phyloP scores from a whole-genome alignment of 2,329 filamentous ascomycete genomes.

The Penicillium corylophilum region DNA sequence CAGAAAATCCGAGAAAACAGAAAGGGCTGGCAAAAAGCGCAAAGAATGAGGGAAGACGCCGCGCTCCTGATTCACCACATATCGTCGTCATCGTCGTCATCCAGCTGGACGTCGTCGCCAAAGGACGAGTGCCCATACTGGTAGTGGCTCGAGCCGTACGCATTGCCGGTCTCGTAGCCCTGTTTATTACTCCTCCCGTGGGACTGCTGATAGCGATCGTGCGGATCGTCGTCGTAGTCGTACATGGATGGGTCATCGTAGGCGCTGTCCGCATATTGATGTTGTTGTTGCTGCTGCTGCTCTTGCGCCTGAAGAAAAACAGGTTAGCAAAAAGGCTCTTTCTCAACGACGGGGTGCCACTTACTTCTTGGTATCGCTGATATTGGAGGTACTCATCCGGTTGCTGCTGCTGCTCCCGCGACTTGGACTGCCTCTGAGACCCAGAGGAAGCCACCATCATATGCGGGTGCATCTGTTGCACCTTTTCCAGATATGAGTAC shows the following conservation, averaged over 20 bases:
- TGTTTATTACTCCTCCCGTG: slow-evolving; percentile 40
- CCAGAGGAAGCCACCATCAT: slow-evolving; percentile 82
- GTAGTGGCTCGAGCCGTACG: slow-evolving; percentile 37
- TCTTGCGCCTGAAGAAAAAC: slow-evolving; percentile 19
- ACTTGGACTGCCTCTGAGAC: slow-evolving; percentile 60
- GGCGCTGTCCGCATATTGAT: slow-evolving; percentile 43
- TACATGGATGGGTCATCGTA: slow-evolving; percentile 54
- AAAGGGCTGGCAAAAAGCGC: slow-evolving; percentile 15
- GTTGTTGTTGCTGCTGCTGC: slow-evolving; percentile 28
- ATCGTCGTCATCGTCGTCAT: slow-evolving; percentile 47
- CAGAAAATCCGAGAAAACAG: slow-evolving; percentile 23
- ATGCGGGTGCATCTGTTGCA: slow-evolving; percentile 97
- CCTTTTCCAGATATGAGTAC: slow-evolving; percentile 98
- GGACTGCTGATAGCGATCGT: slow-evolving; percentile 37
- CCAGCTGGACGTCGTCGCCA: slow-evolving; percentile 43
- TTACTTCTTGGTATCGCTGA: slow-evolving; percentile 49
- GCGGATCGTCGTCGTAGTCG: slow-evolving; percentile 49
- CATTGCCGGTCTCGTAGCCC: slow-evolving; percentile 39
- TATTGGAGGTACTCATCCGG: slow-evolving; percentile 47
- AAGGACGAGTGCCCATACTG: slow-evolving; percentile 43
- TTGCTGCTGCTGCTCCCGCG: slow-evolving; percentile 29
- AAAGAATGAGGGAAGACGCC: slow-evolving; percentile 19
- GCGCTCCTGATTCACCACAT: slow-evolving; percentile 47
- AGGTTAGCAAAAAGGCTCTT: slow-evolving; percentile 6
- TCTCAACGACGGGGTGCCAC: slow-evolving; percentile 7